phyloP scores from a whole-genome alignment of 164 flowering plant genomes.

The Cinnamomum chago region DNA sequence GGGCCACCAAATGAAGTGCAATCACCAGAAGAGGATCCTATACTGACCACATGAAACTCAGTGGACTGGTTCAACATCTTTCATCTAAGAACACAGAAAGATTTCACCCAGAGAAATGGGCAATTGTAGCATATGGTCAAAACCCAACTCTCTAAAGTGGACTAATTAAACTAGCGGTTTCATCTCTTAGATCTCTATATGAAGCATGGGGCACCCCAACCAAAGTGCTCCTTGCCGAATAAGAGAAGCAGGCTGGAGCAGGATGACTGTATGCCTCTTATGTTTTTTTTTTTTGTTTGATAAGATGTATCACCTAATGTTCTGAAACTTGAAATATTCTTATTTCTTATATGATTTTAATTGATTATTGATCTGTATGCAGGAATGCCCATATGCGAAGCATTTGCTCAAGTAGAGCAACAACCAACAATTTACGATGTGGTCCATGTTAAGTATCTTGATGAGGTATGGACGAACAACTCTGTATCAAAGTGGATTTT shows the following conservation, averaged over 20 bases:
- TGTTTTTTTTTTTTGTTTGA: background rate
- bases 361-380: conserved; percentile 1
- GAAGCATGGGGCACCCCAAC: too few relatives aligned
- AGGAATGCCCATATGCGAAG: conserved; percentile 99
- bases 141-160: too few relatives aligned
- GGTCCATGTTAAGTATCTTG: conserved; percentile 86
- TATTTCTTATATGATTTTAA: too few relatives aligned
- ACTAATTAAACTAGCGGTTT: too few relatives aligned
- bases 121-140: too few relatives aligned
- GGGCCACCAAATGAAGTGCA: too few relatives aligned
- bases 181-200: too few relatives aligned
- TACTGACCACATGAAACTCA: background rate
- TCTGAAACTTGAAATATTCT: too few relatives aligned
- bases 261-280: background rate
- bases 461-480: conserved; percentile 60
- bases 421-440: conserved; percentile 88
- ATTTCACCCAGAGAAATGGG: too few relatives aligned
- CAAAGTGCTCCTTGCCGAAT: too few relatives aligned
- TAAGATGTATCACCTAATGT: too few relatives aligned
- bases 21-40: too few relatives aligned
- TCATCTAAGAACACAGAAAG: background rate
- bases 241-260: background rate
- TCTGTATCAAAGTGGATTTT: background rate
- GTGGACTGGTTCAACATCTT: background rate
- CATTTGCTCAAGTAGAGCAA: conserved; percentile 92